Conservation (phyloP, 495 filamentous ascomycete species). For the Saxophila tyrrhenica region DNA sequence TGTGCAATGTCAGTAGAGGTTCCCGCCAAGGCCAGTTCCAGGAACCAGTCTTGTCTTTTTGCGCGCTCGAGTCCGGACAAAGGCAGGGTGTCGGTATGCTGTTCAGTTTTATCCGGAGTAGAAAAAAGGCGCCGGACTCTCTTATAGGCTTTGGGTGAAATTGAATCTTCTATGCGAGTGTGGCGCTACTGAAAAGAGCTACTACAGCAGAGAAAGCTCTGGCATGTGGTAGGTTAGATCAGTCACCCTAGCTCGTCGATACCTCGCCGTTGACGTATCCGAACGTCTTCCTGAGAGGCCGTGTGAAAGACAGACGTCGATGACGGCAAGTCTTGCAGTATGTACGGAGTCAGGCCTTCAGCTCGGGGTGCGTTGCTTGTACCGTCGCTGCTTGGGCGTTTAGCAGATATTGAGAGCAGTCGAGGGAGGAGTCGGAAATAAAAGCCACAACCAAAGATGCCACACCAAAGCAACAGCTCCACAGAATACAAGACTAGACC, state of each 20-base stretch:
- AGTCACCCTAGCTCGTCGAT: neutral
- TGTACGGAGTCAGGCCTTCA: conserved; percentile 21
- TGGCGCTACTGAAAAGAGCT: too few species aligned
- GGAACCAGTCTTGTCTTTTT: too few species aligned
- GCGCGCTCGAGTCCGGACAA: too few species aligned
- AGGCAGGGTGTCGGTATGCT: too few species aligned
- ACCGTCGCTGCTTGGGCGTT: conserved; percentile 11
- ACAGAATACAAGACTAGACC: conserved; percentile 52
- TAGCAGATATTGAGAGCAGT: conserved; percentile 22
- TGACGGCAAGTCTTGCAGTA: conserved; percentile 41
- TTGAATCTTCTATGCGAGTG: too few species aligned
- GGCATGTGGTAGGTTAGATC: too few species aligned
- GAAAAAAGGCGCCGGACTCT: too few species aligned
- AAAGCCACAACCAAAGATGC: conserved; percentile 48
- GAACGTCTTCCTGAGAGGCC: neutral
- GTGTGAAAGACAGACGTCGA: conserved; percentile 24
- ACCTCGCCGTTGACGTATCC: neutral
- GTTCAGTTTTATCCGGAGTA: too few species aligned
- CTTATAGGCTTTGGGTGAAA: too few species aligned
- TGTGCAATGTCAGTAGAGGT: too few species aligned
- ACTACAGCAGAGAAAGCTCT: too few species aligned
- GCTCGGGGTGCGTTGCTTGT: neutral
- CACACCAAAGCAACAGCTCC: conserved; percentile 50
- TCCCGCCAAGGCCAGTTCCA: too few species aligned
- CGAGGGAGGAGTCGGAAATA: conserved; percentile 49